Evolutionary conservation across 2,329 filamentous ascomycete species (phyloP), one percentile per base, ranked within the genome.

Genomic region (Xylaria sp.): DNA sequence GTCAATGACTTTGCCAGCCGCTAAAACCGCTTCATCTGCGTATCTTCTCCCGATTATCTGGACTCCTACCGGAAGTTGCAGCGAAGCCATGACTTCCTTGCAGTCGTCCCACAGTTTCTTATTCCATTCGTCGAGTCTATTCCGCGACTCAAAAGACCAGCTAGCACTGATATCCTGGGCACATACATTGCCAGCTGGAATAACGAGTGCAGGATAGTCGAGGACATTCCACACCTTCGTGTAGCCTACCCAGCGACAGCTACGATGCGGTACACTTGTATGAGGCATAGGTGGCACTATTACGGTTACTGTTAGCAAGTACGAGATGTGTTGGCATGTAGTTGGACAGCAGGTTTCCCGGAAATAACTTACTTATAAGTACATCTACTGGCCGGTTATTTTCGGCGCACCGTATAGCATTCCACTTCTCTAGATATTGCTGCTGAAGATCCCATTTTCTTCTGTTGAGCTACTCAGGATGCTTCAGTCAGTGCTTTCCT

Each of bases 151-250:
- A 69, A 86, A 84, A 18, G 74, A 75, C 65, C 77, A 79, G 0
- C 79, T 74, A 15, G 78, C 73, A 1, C 76, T 71, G 20, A 87
- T 80, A 54, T 83, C 78, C 3, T 81, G 76, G 52, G 81, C 79
- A 1, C 79, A 78, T 1, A 86, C 84, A 8, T 76, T 77, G 0
- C 86, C 87, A 15, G 84, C 85, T 0, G 89, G 89, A 15, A 91
- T 78, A 0, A 86, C 84, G 4, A 89, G 77, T 0, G 88, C 85
- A 0, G 87, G 82, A 72, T 91, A 91, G 74, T 91, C 89, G 0
- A 91, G 79, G 10, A 90, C 78, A 72, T 90, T 90, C 84, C 87
- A 89, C 7, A 89, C 81, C 73, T 89, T 89, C 0, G 88, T 89
- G 72, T 90, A 90, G 2, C 89, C 88, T 0, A 84, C 83, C 83